Percentiles rank a stretch among this genome's conserved stretches.
phyloP scores from a whole-genome alignment of 2,329 filamentous ascomycete genomes.

The Hymenoscyphus salicellus region DNA sequence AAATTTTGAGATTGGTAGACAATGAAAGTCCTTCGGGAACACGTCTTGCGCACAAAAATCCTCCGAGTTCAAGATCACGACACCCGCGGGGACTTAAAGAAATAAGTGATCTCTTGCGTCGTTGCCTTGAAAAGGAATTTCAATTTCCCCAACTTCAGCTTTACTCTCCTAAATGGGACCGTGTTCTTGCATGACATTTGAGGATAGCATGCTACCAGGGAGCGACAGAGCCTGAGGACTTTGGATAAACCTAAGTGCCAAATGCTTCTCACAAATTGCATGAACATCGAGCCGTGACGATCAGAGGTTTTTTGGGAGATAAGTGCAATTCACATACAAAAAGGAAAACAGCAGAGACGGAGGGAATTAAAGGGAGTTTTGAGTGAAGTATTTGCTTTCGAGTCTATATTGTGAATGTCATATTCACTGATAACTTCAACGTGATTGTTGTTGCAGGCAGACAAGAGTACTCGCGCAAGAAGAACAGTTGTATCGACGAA shows the following conservation, averaged over 20 bases:
- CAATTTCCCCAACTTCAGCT: not conserved
- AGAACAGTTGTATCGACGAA: not conserved
- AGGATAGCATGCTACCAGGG: too few relatives aligned
- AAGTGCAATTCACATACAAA: too few relatives aligned
- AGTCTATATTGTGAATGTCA: not conserved
- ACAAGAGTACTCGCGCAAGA: not conserved
- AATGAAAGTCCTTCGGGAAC: not conserved
- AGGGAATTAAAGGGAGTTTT: not conserved
- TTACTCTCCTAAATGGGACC: not conserved
- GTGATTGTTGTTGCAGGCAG: not conserved
- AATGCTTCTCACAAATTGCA: too few relatives aligned
- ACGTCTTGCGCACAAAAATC: not conserved
- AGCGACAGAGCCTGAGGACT: too few relatives aligned
- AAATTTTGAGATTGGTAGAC: not conserved
- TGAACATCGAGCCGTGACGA: too few relatives aligned
- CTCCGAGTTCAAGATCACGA: not conserved
- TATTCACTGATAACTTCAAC: not conserved
- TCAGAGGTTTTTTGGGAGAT: too few relatives aligned
- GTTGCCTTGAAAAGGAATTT: not conserved
- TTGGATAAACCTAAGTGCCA: too few relatives aligned
- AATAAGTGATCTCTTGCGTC: not conserved
- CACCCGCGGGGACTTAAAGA: not conserved
- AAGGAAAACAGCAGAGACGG: too few relatives aligned
- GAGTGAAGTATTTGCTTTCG: not conserved
- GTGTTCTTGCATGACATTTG: not conserved